Base-by-base conservation (phyloP, 768 basidiomycete genomes). In the Rhizopogon rudus region DNA sequence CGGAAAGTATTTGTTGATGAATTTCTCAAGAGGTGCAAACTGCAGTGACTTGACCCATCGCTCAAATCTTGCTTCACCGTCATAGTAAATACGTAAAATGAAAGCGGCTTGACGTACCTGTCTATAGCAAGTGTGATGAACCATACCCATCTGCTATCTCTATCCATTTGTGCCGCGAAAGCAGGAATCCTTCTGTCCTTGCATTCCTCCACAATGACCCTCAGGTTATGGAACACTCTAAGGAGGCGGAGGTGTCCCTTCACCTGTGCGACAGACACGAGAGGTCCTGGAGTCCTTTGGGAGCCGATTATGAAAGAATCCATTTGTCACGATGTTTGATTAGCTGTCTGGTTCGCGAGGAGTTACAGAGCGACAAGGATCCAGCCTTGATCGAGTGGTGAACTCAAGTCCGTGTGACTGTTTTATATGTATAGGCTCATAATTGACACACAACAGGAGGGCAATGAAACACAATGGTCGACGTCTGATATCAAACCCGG, bases 61-160 rank as follows among this genome's bases (percentile, higher is more conserved):
- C 39, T 74, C 64, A 44, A 75, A 77, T 49, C 74, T 75, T 45
- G 44, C 2, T 39, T 16, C 4, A 25, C 29, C 20, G 5, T 28
- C 40, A 53, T 16, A 2, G 13, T n/a, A 25, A 14, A 20, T 12
- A 17, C 25, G 22, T 14, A 13, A 41, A 22, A 28, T 39, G 20
- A 4, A 17, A 25, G 55, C 48, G 20, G 14, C 16, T 40, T 12
- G 17, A 63, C 60, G 7, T 40, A 70, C 74, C 74, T 63, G 44
- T 76, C 72, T 6, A 73, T 67, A 3, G 75, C 74, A 10, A 75
- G 59, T 25, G 65, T 58, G 29, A 77, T 62, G 57, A 75, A 75
- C 75, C 75, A 75, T 1, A 61, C 60, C 74, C 74, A 75, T 44
- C 74, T 65, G 28, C 60, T 52, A 0, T 63, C 63, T 16, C 51